phyloP scores from a whole-genome alignment of 1,284 basidiomycete genomes.

The Pterulicium gracile region DNA sequence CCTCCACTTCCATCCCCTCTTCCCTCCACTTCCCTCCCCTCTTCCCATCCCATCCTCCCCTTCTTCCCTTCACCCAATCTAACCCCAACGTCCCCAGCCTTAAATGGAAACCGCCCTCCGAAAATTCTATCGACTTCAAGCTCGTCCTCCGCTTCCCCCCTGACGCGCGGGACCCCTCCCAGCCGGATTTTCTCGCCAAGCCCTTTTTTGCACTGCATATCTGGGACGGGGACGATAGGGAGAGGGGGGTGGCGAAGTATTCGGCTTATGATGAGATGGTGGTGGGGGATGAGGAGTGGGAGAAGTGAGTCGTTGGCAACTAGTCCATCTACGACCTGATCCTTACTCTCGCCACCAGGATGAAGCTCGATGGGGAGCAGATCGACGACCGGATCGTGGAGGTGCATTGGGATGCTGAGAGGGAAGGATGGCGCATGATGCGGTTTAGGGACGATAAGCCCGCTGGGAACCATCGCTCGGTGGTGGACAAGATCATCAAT shows the following conservation, averaged over 20 bases:
- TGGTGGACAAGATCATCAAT: conserved; percentile 78
- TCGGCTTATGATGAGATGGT: conserved; percentile 84
- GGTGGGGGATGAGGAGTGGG: conserved; percentile 90
- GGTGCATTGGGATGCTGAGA: conserved; percentile 73
- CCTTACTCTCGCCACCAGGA: conserved; percentile 31
- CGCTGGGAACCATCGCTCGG: conserved; percentile 74
- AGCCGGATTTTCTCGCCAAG: conserved; percentile 78
- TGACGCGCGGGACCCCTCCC: conserved; percentile 30
- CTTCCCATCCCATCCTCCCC: conserved; percentile 8
- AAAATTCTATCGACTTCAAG: conserved; percentile 98
- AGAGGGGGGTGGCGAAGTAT: conserved; percentile 48
- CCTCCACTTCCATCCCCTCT: conserved; percentile 7
- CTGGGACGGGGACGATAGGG: conserved; percentile 62
- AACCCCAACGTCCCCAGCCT: no score
- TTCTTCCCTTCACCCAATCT: conserved; percentile 2
- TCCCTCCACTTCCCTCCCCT: conserved; percentile 8
- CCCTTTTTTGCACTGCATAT: conserved; percentile 80
- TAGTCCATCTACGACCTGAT: conserved; percentile 8
- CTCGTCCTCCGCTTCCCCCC: conserved; percentile 89
- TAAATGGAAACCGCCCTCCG: conserved; percentile 98
- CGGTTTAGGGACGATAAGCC: conserved; percentile 89
- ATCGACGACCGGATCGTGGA: conserved; percentile 92
- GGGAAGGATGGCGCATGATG: conserved; percentile 77
- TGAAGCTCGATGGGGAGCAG: conserved; percentile 81
- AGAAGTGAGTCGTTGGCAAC: conserved; percentile 42